Percentiles rank a stretch among this genome's conserved stretches.
Conservation (phyloP, 257 asterid genomes). For the Rehmannia glutinosa region DNA sequence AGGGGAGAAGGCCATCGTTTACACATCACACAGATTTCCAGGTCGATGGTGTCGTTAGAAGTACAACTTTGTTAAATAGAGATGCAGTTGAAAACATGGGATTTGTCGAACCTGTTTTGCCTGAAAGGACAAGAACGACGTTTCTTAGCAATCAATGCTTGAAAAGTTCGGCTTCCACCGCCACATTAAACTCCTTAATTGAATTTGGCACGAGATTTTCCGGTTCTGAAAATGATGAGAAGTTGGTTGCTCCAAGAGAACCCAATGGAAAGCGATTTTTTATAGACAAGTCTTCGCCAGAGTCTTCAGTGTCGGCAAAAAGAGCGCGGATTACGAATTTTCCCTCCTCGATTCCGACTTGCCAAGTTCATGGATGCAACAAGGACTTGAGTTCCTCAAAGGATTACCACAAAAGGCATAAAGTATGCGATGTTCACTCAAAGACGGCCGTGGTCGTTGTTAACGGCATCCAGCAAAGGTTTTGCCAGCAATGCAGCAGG, state of each 20-base stretch:
- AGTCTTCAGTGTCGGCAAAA: slow-evolving; percentile 32
- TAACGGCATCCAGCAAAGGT: slow-evolving; percentile 57
- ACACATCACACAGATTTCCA: slow-evolving; percentile 22
- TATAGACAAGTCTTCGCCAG: slow-evolving; percentile 23
- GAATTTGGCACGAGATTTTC: slow-evolving; percentile 16
- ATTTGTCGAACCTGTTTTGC: slow-evolving; percentile 8
- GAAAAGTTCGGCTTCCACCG: slow-evolving; percentile 4
- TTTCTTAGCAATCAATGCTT: slow-evolving; percentile 7
- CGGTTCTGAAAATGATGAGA: background rate
- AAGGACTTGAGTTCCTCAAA: slow-evolving; percentile 59
- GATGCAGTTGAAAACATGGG: slow-evolving; percentile 9
- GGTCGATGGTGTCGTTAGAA: slow-evolving; percentile 1
- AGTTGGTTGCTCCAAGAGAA: slow-evolving; percentile 16
- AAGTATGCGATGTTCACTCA: slow-evolving; percentile 70
- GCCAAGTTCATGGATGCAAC: slow-evolving; percentile 66
- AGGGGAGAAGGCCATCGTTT: slow-evolving; percentile 18
- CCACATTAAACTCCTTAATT: slow-evolving; percentile 9
- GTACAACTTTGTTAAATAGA: background rate
- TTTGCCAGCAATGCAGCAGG: slow-evolving; percentile 93
- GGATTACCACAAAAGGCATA: slow-evolving; percentile 74
- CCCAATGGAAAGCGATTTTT: slow-evolving; percentile 12
- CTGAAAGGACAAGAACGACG: background rate
- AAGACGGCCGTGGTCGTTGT: slow-evolving; percentile 62
- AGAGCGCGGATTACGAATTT: slow-evolving; percentile 28
- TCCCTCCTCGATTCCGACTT: slow-evolving; percentile 36